Base-by-base conservation (phyloP, 768 basidiomycete genomes). In the Leccinum incarnatum region DNA sequence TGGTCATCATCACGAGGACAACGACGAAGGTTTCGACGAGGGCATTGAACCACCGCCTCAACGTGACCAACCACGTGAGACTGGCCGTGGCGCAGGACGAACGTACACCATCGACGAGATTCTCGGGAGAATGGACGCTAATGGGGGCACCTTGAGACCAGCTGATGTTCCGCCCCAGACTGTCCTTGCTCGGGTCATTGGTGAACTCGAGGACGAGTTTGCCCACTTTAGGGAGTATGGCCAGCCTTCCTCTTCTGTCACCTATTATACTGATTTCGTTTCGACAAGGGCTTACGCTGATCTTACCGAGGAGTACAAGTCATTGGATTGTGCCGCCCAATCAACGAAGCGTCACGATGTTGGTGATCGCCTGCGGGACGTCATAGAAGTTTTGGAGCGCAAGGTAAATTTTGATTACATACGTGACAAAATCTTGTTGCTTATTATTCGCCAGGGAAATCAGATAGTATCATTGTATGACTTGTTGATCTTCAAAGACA, bases 131-230 rank as follows among this genome's bases (percentile, higher is more conserved):
- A 66, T 71, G 57, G 66, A 72, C 25, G 58, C 42, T 19, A 67
- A 72, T 42, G 69, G 68, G 0, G 67, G 63, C 15, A 62, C 56
- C 4, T 52, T 72, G 46, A 60, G 59, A 51, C 49, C 62, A 29
- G 45, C 79, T 78, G 51, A 65, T 27, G 30, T 91, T 7, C 95
- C 93, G 2, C 90, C 93, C 23, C 95, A 98, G 73, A 95, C 94
- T 1, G 84, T 96, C 12, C 81, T 97, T 4, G 81, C 86, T 29
- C 79, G 90, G 4, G 93, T 97, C 11, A 76, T 98, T 30, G 72
- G 88, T 59, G 93, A 96, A 73, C 78, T 99, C 8, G 96, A 98
- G 70, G 94, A 94, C 60, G 96, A 99, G 69, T 98, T 98, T 68
- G 84, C 84, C 36, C 93, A 94, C 74, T 96, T 95, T 72, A 97